Evolutionary conservation across 768 basidiomycete genomes (phyloP), one percentile per base, ranked within the genome.

Genomic region (Lanmaoa pseudosensibilis): DNA sequence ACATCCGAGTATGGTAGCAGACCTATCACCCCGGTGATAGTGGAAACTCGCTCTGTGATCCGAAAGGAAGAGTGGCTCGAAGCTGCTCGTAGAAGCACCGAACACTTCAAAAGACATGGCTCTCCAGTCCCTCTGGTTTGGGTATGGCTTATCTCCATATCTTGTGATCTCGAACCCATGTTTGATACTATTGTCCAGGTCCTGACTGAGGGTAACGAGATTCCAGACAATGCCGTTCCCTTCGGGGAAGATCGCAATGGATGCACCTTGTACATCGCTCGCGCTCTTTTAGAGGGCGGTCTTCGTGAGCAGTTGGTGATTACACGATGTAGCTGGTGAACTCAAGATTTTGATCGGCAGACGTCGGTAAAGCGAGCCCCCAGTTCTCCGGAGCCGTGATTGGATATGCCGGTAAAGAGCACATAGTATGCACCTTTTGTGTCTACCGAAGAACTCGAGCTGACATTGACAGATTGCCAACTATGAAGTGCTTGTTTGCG

Each of bases 401-500:
- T 19, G 63, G 66, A 25, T 75, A 59, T 51, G 69, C 69, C 23
- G 75, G 75, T 5, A 74, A 63, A 48, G 74, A 75, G 46, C 67
- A 64, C 53, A 63, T 66, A 3, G 74, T 75, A 58, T 34, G 65
- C 33, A 21, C 40, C 18, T 45, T 11, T 25, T 19, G 7, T 30
- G n/a, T 37, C 12, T 19, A 13, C 5, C 4, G 2, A 18, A 12
- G 30, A 30, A 36, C 39, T 25, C 8, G 46, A 9, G 30, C 45
- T 56, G 9, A 60, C 15, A 1, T 52, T 52, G 41, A 32, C 45
- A 74, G 73, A 63, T 74, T 16, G 39, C 56, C 49, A 52, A 64
- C 37, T 74, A 69, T 36, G 73, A 74, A 52, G 66, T 74, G 36
- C 69, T 74, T 5, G 73, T 75, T 5, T 70, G 70, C 50, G 68